These are phyloP conservation scores for Salix arbutifolia DNA, from an alignment of 345 rosid species.

Conservation along the genomic window DNA sequence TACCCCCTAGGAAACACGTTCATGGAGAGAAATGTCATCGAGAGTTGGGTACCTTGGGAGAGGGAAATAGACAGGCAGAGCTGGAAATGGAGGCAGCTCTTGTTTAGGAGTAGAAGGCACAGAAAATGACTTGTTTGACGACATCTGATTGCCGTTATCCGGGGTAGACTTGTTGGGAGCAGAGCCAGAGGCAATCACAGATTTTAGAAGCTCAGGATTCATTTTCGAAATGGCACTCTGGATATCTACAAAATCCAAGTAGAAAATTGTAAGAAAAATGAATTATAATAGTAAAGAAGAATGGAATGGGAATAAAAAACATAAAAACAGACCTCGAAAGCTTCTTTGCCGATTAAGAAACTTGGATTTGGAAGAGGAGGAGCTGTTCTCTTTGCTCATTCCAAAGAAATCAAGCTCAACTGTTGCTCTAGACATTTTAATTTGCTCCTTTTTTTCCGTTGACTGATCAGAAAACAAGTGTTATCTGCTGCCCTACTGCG, in stretches of 20 bases:
- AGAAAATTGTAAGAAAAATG: neutral
- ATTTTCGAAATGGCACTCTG: constrained; percentile 85
- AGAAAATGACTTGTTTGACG: constrained; percentile 25
- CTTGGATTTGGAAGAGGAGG: constrained; percentile 36
- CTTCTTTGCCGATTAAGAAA: constrained; percentile 58
- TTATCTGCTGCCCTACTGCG: neutral
- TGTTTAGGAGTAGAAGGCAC: constrained; percentile 51
- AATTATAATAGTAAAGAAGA: neutral
- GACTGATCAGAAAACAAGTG: neutral
- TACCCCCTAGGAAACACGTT: too few relatives aligned
- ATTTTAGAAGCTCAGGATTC: constrained; percentile 65
- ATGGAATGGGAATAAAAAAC: neutral
- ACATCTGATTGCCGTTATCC: neutral
- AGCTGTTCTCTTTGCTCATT: constrained; percentile 34
- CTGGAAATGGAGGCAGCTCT: constrained; percentile 26
- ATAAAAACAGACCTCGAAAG: constrained; percentile 48
- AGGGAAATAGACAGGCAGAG: constrained; percentile 36
- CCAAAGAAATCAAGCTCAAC: constrained; percentile 73
- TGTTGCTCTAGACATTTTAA: constrained; percentile 45
- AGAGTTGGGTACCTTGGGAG: constrained; percentile 29
- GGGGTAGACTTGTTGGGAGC: neutral
- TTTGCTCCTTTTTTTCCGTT: neutral
- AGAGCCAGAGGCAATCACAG: constrained; percentile 56
- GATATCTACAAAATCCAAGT: constrained; percentile 36
- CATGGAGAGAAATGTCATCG: too few relatives aligned